These are phyloP conservation scores for Flaveria sonorensis DNA, from an alignment of 129 eudicot genomes.

Conservation along the genomic window DNA sequence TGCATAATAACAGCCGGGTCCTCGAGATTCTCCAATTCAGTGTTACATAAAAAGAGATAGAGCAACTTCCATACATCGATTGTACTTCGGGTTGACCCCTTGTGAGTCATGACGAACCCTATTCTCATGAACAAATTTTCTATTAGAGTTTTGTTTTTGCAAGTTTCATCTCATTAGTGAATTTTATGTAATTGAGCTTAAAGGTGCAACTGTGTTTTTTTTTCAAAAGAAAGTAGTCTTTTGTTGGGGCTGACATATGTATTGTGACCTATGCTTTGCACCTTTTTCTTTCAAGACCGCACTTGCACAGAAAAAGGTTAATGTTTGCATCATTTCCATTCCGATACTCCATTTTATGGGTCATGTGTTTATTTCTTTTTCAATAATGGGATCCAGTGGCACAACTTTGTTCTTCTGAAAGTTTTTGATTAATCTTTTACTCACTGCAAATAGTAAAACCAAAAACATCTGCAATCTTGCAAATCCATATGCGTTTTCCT, in stretches of 20 bases:
- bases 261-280: constrained; percentile 18
- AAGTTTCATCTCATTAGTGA: neutral
- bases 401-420: constrained; percentile 7
- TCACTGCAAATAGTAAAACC: neutral
- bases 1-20: constrained; percentile 69
- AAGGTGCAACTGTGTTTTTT: constrained; percentile 7
- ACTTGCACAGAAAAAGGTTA: constrained; percentile 17
- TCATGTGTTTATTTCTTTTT: constrained; percentile 7
- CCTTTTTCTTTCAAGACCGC: constrained; percentile 18
- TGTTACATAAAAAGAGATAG: constrained; percentile 92
- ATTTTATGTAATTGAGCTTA: neutral
- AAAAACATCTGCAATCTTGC: neutral
- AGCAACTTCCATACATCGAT: constrained; percentile 68
- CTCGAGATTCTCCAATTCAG: constrained; percentile 85
- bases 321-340: constrained; percentile 14
- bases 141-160: neutral
- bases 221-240: constrained; percentile 10
- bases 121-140: neutral
- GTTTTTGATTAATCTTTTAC: constrained; percentile 1
- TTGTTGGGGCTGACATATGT: constrained; percentile 16
- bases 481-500: neutral
- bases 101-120: constrained; percentile 60
- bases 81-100: constrained; percentile 82
- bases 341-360: neutral
- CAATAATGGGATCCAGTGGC: neutral